Evolutionary conservation across 2,329 filamentous ascomycete genomes (phyloP).

Genomic region (Periconia macrospinosa): DNA sequence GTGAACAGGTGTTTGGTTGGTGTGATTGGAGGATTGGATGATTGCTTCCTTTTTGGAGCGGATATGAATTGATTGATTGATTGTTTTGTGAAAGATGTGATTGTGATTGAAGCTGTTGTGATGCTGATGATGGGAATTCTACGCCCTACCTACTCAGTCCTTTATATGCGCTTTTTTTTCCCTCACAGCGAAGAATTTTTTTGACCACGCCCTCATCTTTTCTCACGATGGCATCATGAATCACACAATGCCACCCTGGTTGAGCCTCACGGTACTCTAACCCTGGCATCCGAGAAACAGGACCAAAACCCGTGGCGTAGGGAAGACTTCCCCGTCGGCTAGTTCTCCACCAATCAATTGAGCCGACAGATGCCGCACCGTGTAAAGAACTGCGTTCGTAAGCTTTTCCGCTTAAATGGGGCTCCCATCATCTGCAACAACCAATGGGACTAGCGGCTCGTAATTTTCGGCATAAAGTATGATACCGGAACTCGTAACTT

Average conservation of each 20-base stretch:
- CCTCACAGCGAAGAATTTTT: not conserved
- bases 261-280: not conserved
- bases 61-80: not conserved
- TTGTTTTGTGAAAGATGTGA: not conserved
- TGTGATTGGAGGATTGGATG: not conserved
- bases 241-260: not conserved
- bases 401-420: slow-evolving; percentile 2
- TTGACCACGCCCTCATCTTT: not conserved
- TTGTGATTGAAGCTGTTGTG: not conserved
- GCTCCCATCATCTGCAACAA: not conserved
- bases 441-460: slow-evolving; percentile 2
- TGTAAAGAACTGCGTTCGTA: slow-evolving; percentile 6
- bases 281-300: not conserved
- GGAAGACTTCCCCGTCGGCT: not conserved
- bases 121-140: slow-evolving; percentile 4
- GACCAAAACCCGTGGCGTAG: not conserved
- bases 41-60: not conserved
- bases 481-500: slow-evolving; percentile 3
- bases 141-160: not conserved
- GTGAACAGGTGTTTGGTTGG: not conserved
- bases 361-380: slow-evolving; percentile 6
- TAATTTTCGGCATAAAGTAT: slow-evolving; percentile 2
- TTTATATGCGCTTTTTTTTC: slow-evolving; percentile 10
- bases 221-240: slow-evolving; percentile 5
- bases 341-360: slow-evolving; percentile 1